Base-by-base conservation (phyloP, 371 early-diverging fungal genomes). In the Chytridium lagenaria region DNA sequence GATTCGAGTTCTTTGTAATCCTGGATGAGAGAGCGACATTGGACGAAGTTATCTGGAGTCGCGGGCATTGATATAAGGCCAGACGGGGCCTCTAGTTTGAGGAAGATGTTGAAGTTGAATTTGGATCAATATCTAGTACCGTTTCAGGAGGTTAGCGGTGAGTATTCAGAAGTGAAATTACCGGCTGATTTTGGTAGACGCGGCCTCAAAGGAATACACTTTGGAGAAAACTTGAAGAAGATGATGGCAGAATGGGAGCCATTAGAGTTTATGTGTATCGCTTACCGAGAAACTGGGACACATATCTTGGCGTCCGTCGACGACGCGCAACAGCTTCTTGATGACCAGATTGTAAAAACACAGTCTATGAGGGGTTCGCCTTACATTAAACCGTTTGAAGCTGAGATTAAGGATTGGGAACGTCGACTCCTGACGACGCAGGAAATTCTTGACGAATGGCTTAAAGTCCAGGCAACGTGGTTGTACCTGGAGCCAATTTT, bases 381-480 rank as follows among this genome's bases (percentile, higher is more conserved):
- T 1, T 88, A 83, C 74, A 86, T 86, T 61, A 88, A 88, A 61
- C 88, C 88, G 31, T 86, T 88, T 67, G 87, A 87, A 69, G 71
- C 71, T 37, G 83, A 87, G 71, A 84, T 87, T 57, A 82, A 80
- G 71, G 86, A 85, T n/a, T 87, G 86, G 86, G 87, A 87, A 71
- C 50, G 76, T n/a, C 78, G 80, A 50, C 75, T 88, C 68, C 69
- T 85, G 36, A 77, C 70, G 3, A 83, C 81, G 16, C 88, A 88
- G 71, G 88, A 88, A 71, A 85, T 83, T 49, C 68, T 88, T 26
- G 88, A 88, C 63, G 88, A 85, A 66, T 88, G 86, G 88, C 71
- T 88, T 22, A 88, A 86, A 77, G 86, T 88, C 1, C 88, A 88
- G 69, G 86, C 88, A 1, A 88, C 88, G 1, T 88, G 88, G 88